phyloP scores from a whole-genome alignment of 2,329 filamentous ascomycete genomes.

The Ophiobolus disseminans region DNA sequence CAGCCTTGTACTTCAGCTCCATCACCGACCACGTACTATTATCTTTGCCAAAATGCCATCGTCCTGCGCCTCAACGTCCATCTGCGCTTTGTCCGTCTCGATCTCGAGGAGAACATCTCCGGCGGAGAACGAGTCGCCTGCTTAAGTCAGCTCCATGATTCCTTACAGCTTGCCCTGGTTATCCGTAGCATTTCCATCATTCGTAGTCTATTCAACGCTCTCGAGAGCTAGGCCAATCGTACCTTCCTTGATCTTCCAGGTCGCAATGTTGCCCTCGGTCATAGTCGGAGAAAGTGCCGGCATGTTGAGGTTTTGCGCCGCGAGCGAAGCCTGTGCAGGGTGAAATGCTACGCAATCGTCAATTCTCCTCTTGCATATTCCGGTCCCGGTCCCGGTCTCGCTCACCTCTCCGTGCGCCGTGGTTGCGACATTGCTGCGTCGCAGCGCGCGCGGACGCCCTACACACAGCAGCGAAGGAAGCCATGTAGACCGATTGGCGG shows the following conservation, averaged over 20 bases:
- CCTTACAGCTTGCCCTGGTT: neutral
- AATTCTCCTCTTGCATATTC: constrained; percentile 18
- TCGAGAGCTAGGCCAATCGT: constrained; percentile 22
- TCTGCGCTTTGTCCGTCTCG: constrained; percentile 92
- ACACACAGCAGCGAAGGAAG: constrained; percentile 69
- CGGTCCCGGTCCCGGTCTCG: constrained; percentile 21
- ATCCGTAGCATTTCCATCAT: neutral
- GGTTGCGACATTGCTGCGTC: constrained; percentile 58
- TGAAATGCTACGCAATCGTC: constrained; percentile 63
- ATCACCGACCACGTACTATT: constrained; percentile 51
- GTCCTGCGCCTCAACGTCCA: constrained; percentile 94
- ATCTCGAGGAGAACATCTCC: constrained; percentile 91
- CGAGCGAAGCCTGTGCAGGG: constrained; percentile 67
- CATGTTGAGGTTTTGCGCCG: constrained; percentile 89
- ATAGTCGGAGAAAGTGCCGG: constrained; percentile 90
- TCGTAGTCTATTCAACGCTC: neutral
- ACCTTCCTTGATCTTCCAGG: constrained; percentile 85
- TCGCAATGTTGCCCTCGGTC: constrained; percentile 89
- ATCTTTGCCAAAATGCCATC: constrained; percentile 89
- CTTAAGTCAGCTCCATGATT: constrained; percentile 19
- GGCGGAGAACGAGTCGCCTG: constrained; percentile 76
- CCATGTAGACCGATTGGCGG: constrained; percentile 59
- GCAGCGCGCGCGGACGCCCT: constrained; percentile 69
- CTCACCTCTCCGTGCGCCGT: constrained; percentile 67
- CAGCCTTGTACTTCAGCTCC: constrained; percentile 3